These are phyloP conservation scores for Elaeis guineensis DNA, from an alignment of 176 grass and related monocot species.

Conservation along the genomic window DNA sequence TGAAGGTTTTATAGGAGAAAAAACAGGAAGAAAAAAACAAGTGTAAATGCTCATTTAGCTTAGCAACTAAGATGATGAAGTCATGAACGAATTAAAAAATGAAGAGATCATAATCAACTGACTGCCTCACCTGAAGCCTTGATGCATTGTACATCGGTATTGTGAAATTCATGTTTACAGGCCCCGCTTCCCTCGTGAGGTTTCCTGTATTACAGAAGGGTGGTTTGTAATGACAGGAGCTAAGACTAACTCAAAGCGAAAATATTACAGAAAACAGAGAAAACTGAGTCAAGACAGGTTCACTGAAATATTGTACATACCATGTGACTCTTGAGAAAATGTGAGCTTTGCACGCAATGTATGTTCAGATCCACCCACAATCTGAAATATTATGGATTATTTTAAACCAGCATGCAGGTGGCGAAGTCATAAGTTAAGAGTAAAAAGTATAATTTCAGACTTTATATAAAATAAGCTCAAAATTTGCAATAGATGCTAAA, in stretches of 20 bases:
- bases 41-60: no score
- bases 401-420: no score
- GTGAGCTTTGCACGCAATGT: conserved; percentile 91
- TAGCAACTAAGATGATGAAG: no score
- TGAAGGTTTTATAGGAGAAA: no score
- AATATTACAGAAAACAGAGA: no score
- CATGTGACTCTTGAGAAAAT: conserved; percentile 91
- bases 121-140: conserved; percentile 65
- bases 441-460: no score
- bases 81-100: no score
- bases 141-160: conserved; percentile 99
- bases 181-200: conserved; percentile 85
- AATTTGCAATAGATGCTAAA: no score
- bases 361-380: conserved; percentile 95
- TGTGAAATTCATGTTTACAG: conserved; percentile 97
- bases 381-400: conserved; percentile 28
- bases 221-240: background rate
- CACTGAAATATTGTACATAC: conserved; percentile 28
- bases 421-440: no score
- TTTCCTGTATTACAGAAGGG: conserved; percentile 54
- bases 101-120: conserved; percentile 4
- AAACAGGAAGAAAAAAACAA: no score
- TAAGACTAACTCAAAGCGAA: background rate
- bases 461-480: no score
- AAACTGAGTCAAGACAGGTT: no score